Evolutionary conservation across 805 yeast species (phyloP).

Genomic region (Kuraishia hungarica): DNA sequence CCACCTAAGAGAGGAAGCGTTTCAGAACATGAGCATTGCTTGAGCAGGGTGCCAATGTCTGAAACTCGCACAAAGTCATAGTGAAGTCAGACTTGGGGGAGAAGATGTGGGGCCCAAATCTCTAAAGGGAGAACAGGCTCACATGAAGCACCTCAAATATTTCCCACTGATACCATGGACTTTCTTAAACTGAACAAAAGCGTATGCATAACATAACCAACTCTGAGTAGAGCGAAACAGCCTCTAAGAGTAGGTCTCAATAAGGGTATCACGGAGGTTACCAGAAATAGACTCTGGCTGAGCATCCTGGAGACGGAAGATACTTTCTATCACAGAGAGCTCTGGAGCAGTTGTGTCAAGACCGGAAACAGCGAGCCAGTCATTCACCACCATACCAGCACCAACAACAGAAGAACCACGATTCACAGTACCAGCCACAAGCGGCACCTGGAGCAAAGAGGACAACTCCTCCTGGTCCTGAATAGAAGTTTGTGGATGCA

Average conservation of each 20-base stretch:
- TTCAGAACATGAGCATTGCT: too few species aligned
- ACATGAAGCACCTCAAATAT: not conserved
- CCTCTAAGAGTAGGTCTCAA: constrained; percentile 74
- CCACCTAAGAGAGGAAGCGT: not conserved
- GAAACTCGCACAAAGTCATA: not conserved
- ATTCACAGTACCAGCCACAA: constrained; percentile 97
- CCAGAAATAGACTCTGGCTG: constrained; percentile 82
- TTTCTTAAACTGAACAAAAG: not conserved
- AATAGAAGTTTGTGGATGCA: constrained; percentile 94
- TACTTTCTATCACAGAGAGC: constrained; percentile 91
- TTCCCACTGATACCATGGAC: not conserved
- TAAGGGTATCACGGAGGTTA: constrained; percentile 83
- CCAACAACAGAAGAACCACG: constrained; percentile 98
- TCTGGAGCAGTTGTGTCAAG: constrained; percentile 98
- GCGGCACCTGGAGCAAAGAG: constrained; percentile 90
- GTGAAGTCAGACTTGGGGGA: not conserved
- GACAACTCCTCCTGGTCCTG: constrained; percentile 98
- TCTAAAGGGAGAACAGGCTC: not conserved
- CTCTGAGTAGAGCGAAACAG: constrained; percentile 5
- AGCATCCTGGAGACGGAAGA: constrained; percentile 87
- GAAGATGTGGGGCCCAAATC: not conserved
- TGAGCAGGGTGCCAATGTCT: not conserved
- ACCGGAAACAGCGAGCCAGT: constrained; percentile 96
- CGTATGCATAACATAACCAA: constrained; percentile 4
- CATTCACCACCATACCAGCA: constrained; percentile 98